Conservation (phyloP, 306 rosid species). For the Lupinus albus region DNA sequence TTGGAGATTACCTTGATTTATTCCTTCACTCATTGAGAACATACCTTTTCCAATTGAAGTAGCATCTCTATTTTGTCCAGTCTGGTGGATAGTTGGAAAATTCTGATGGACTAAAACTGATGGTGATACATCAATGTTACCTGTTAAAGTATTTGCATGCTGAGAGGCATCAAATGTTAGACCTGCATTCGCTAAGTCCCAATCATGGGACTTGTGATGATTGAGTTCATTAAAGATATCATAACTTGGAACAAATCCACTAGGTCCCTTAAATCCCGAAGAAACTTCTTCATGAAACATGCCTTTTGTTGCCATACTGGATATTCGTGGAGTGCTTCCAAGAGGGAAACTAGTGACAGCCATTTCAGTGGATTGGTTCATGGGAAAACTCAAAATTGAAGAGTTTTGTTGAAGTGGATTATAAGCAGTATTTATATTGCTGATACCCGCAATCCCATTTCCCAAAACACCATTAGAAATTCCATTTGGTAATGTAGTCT, state of each 20-base stretch:
- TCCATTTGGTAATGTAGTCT: constrained; percentile 58
- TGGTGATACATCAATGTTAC: constrained; percentile 59
- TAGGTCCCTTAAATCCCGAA: constrained; percentile 56
- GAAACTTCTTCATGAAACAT: constrained; percentile 54
- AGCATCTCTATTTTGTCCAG: constrained; percentile 52
- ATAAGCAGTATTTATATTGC: constrained; percentile 56
- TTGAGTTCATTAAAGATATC: constrained; percentile 69
- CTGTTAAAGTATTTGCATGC: constrained; percentile 56
- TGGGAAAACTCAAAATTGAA: constrained; percentile 63
- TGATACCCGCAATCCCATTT: constrained; percentile 55
- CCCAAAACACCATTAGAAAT: constrained; percentile 56
- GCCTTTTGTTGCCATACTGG: constrained; percentile 57
- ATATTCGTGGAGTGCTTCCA: constrained; percentile 57
- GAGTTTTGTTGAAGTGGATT: constrained; percentile 59
- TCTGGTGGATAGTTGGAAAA: constrained; percentile 62
- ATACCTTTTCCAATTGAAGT: constrained; percentile 51
- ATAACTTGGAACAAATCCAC: constrained; percentile 55
- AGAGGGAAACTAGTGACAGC: constrained; percentile 62
- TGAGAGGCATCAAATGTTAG: constrained; percentile 65
- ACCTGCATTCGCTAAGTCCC: constrained; percentile 66
- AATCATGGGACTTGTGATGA: constrained; percentile 71
- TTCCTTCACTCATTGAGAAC: constrained; percentile 53
- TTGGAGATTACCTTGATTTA: constrained; percentile 52
- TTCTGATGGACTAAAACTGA: constrained; percentile 66
- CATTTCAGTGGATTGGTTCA: constrained; percentile 63